phyloP scores from a whole-genome alignment of 345 rosid genomes.

The Mallotus nudiflorus region DNA sequence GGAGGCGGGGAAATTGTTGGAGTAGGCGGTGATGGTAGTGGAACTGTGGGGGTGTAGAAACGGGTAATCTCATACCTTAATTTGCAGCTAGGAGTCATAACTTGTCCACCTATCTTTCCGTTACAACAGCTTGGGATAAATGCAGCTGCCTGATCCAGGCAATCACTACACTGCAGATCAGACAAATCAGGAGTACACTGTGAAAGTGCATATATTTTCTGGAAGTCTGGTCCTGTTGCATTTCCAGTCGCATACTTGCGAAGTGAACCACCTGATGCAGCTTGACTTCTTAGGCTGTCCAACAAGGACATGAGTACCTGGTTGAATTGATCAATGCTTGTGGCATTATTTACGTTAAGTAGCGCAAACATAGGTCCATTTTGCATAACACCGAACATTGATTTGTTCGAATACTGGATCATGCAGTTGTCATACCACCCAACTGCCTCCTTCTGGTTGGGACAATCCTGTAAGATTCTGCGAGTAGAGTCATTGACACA shows the following conservation, averaged over 20 bases:
- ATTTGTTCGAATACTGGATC: constrained; percentile 25
- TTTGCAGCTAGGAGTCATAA: constrained; percentile 7
- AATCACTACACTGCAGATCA: constrained; percentile 21
- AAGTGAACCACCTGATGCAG: constrained; percentile 30
- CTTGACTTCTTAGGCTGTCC: constrained; percentile 17
- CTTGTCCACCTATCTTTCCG: not conserved
- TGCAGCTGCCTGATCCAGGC: constrained; percentile 7
- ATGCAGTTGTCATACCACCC: constrained; percentile 11
- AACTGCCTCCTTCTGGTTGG: constrained; percentile 20
- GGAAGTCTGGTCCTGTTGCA: not conserved
- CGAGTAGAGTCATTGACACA: not conserved
- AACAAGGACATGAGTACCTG: constrained; percentile 16
- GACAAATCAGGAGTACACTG: constrained; percentile 55
- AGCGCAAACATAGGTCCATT: not conserved
- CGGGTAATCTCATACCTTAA: constrained; percentile 6
- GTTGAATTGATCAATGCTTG: constrained; percentile 22
- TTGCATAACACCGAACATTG: constrained; percentile 17
- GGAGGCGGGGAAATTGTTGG: not conserved
- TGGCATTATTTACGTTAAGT: not conserved
- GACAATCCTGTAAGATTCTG: constrained; percentile 7
- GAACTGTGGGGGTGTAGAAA: not conserved
- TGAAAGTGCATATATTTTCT: constrained; percentile 30
- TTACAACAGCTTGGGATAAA: not conserved
- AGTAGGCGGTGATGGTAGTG: not conserved
- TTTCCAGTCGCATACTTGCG: constrained; percentile 48